Conservation (phyloP, 495 filamentous ascomycete species). For the Neurospora tetrasperma region DNA sequence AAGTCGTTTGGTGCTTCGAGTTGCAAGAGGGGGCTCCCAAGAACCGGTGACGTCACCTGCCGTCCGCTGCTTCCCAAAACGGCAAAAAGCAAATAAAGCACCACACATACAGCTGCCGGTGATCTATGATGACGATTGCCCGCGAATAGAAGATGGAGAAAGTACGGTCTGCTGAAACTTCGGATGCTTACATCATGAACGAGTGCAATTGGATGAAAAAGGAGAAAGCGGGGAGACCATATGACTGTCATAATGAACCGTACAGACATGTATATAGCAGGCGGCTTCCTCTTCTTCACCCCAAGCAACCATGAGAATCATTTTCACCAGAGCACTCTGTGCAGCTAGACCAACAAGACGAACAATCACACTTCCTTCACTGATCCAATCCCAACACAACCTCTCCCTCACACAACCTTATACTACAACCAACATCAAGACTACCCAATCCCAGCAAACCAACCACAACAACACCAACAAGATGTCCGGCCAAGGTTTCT, state of each 20-base stretch:
- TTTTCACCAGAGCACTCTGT: neutral
- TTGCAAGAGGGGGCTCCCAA: neutral
- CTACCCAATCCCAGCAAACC: neutral
- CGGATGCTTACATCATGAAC: neutral
- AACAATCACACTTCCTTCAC: neutral
- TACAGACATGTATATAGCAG: neutral
- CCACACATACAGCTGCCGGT: neutral
- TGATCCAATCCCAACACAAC: neutral
- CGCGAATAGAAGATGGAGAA: neutral
- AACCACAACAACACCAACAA: neutral
- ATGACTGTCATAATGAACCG: neutral
- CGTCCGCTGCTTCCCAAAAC: neutral
- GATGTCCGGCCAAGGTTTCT: constrained; percentile 27
- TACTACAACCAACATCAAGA: neutral
- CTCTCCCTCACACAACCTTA: neutral
- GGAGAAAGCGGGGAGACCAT: neutral
- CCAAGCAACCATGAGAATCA: neutral
- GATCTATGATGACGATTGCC: neutral
- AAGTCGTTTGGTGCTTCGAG: neutral
- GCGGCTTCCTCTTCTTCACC: neutral
- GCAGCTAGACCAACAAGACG: neutral
- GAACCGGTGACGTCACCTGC: neutral
- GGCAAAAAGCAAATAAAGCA: neutral
- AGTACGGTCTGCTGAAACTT: neutral
- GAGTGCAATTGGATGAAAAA: neutral